Percentiles rank a stretch among this genome's conserved stretches.
phyloP scores from a whole-genome alignment of 2,329 filamentous ascomycete species.

The Biscogniauxia mediterranea region DNA sequence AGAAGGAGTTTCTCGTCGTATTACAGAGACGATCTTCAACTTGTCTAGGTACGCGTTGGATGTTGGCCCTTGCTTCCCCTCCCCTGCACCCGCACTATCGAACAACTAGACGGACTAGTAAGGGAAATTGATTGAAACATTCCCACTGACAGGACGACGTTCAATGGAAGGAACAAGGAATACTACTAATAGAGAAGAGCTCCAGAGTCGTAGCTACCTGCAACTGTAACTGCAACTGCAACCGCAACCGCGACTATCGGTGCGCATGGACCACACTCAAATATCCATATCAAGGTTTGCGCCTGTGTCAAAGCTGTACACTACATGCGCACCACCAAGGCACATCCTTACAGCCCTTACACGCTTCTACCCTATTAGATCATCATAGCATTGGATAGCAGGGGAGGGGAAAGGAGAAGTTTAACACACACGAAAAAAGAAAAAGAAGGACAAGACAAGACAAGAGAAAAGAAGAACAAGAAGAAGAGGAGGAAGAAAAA shows the following conservation, averaged over 20 bases:
- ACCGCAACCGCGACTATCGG: neutral
- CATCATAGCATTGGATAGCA: neutral
- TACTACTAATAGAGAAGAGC: neutral
- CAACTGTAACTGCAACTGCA: neutral
- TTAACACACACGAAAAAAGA: neutral
- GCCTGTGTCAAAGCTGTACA: neutral
- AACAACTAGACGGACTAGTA: neutral
- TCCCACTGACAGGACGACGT: neutral
- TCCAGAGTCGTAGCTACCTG: neutral
- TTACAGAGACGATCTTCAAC: neutral
- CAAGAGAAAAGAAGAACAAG: neutral
- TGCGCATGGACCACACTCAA: neutral
- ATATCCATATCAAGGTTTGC: neutral
- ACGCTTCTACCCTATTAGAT: neutral
- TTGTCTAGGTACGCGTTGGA: neutral
- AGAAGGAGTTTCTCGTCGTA: neutral
- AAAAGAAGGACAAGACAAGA: neutral
- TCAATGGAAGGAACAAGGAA: neutral
- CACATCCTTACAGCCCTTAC: neutral
- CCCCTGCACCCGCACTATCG: neutral
- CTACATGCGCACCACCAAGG: neutral
- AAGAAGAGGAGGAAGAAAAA: neutral
- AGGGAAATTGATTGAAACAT: neutral
- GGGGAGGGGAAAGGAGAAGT: neutral
- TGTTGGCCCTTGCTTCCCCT: neutral